These are phyloP conservation scores for Alternaria conjuncta DNA, from an alignment of 2,329 filamentous ascomycete genomes.

Conservation along the genomic window DNA sequence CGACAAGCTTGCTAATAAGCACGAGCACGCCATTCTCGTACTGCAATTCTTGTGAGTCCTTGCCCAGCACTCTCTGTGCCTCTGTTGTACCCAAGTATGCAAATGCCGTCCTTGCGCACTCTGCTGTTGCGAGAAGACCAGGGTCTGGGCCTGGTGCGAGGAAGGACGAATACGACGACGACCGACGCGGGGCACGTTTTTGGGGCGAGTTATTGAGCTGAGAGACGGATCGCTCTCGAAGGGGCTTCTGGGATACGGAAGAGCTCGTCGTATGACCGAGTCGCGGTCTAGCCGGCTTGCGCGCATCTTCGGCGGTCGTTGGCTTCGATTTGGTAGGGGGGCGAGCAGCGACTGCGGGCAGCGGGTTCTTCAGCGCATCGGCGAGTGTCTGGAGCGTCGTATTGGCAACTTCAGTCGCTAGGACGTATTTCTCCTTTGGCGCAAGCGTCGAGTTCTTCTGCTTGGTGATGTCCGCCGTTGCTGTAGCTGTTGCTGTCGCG, in stretches of 20 bases:
- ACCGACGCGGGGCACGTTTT: constrained; percentile 44
- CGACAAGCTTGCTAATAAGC: constrained; percentile 69
- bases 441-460: constrained; percentile 51
- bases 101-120: constrained; percentile 74
- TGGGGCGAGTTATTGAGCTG: constrained; percentile 63
- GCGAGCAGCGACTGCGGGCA: constrained; percentile 15
- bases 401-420: constrained; percentile 79
- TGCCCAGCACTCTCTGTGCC: constrained; percentile 56
- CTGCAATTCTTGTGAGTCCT: constrained; percentile 68
- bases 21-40: constrained; percentile 76
- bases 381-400: constrained; percentile 70
- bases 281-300: constrained; percentile 27
- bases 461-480: constrained; percentile 47
- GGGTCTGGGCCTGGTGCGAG: constrained; percentile 36
- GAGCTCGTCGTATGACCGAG: constrained; percentile 22
- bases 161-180: constrained; percentile 46
- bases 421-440: constrained; percentile 66
- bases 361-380: constrained; percentile 66
- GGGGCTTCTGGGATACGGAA: constrained; percentile 62
- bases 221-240: constrained; percentile 68
- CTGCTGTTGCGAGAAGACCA: constrained; percentile 62
- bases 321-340: constrained; percentile 27
- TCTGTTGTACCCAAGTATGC: constrained; percentile 67
- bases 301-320: constrained; percentile 34
- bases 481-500: constrained; percentile 37